These are phyloP conservation scores for Dactylorhiza incarnata DNA, from an alignment of 106 monocot genomes.

Conservation along the genomic window DNA sequence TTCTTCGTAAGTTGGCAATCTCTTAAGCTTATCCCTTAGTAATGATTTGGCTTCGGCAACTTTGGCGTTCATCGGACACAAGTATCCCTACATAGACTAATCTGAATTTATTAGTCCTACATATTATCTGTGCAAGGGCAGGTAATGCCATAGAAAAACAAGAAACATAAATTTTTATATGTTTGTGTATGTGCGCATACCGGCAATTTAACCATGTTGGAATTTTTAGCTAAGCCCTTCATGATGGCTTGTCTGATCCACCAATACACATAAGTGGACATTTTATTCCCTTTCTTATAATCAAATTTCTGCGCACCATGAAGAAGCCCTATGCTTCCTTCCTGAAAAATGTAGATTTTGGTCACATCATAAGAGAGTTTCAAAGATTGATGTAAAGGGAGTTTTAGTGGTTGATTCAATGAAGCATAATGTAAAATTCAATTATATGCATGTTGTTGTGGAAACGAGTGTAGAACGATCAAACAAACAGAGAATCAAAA, in stretches of 20 bases:
- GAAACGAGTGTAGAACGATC: too few relatives aligned
- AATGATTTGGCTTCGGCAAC: constrained; percentile 32
- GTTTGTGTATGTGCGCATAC: constrained; percentile 14
- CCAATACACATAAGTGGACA: constrained; percentile 70
- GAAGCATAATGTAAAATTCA: too few relatives aligned
- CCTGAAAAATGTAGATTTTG: constrained; percentile 26
- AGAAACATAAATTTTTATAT: neutral
- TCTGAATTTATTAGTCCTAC: neutral
- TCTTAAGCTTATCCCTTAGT: constrained; percentile 21
- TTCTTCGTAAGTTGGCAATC: constrained; percentile 38
- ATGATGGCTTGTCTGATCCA: constrained; percentile 70
- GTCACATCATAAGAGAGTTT: neutral
- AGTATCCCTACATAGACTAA: constrained; percentile 34
- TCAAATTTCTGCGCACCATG: constrained; percentile 48
- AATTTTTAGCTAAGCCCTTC: constrained; percentile 47
- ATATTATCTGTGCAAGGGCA: neutral
- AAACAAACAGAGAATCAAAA: too few relatives aligned
- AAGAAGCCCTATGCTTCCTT: constrained; percentile 64
- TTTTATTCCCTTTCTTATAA: constrained; percentile 39
- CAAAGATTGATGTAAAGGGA: too few relatives aligned
- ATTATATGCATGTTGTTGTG: too few relatives aligned
- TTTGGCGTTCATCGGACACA: constrained; percentile 26
- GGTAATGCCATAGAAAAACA: neutral
- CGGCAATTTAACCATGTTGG: constrained; percentile 52
- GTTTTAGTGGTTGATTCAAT: too few relatives aligned